Base-by-base conservation (phyloP, 2,329 filamentous ascomycete species). In the Metarhizium anisopliae region DNA sequence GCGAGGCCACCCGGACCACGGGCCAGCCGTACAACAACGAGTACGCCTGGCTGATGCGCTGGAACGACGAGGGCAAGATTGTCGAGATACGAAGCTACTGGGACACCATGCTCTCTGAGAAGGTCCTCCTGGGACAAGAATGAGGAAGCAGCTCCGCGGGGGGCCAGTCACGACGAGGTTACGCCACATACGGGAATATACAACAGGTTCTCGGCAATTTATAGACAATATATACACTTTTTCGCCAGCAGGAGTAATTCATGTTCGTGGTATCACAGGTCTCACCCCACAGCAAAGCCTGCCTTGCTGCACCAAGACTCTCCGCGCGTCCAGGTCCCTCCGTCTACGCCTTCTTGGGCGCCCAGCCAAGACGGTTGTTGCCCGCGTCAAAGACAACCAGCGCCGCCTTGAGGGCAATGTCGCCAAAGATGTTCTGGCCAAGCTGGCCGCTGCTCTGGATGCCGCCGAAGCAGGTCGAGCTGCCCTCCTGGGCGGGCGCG, bases 381-480 rank as follows among this genome's bases (percentile, higher is more conserved):
- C 78, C 79, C 38, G 70, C 74, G 61, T 82, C 77, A 65, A 82
- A 82, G 18, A 75, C 79, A n/a, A 82, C 77, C 60, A 81, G 80
- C 71, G 81, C 77, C 45, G 77, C 77, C 71, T 82, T 82, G 70
- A 83, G 80, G 62, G 83, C 78, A 59, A 82, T 74, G 61, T 83
- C 80, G n/a, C 80, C 80, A 63, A 79, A 83, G 64, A 89, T 85
- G 68, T 84, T 81, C 35, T 77, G 73, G 53, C 58, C 59, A 1
- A 52, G 10, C 14, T 29, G 55, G 20, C 74, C 72, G 55, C 79
- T 83, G 50, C 78, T 75, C 72, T 89, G 85, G 18, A 89, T 71
- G 62, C 84, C 85, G 59, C 84, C 85, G 60, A 85, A 87, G 73
- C 85, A 89, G 56, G 75, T 80, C n/a, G 38, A 38, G 40, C 51